A percentile compares a stretch with the other conserved stretches of the same genome.
Evolutionary conservation across 2,329 filamentous ascomycete species (phyloP).

Genomic region (Diaporthe longicolla): DNA sequence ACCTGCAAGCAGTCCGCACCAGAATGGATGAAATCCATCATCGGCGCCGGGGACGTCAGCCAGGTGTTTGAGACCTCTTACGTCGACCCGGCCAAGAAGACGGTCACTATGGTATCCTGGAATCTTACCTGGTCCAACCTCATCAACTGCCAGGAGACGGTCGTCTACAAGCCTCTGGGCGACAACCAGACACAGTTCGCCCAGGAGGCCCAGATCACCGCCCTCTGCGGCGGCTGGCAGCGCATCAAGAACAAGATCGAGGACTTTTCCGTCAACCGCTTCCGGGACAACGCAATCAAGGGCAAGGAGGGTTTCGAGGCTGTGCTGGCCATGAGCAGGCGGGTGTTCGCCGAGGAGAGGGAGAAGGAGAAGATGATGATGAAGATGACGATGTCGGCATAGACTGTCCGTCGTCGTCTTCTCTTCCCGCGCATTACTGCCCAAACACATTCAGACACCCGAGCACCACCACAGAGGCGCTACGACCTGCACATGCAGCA

Average conservation of each 20-base stretch:
- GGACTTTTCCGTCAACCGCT: conserved; percentile 88
- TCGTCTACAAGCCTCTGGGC: conserved; percentile 80
- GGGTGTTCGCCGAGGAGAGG: conserved; percentile 91
- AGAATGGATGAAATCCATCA: conserved; percentile 83
- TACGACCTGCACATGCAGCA: conserved; percentile 37
- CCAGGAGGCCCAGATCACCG: conserved; percentile 93
- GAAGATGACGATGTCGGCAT: conserved; percentile 31
- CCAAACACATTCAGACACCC: not conserved
- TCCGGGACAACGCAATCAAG: conserved; percentile 91
- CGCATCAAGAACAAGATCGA: conserved; percentile 97
- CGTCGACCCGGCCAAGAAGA: conserved; percentile 85
- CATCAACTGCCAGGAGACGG: conserved; percentile 92
- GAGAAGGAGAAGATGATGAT: conserved; percentile 65
- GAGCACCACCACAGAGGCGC: conserved; percentile 21
- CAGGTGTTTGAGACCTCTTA: conserved; percentile 97
- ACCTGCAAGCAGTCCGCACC: conserved; percentile 76
- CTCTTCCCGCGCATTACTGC: not conserved
- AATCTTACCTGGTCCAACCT: conserved; percentile 96
- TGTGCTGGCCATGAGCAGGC: conserved; percentile 92
- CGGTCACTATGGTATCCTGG: conserved; percentile 95
- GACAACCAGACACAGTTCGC: conserved; percentile 81
- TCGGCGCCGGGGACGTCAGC: conserved; percentile 83
- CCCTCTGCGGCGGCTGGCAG: conserved; percentile 96
- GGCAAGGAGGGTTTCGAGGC: conserved; percentile 96
- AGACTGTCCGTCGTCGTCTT: not conserved